Conservation (phyloP, 768 basidiomycete genomes). For the Leccinum subtestaceum region DNA sequence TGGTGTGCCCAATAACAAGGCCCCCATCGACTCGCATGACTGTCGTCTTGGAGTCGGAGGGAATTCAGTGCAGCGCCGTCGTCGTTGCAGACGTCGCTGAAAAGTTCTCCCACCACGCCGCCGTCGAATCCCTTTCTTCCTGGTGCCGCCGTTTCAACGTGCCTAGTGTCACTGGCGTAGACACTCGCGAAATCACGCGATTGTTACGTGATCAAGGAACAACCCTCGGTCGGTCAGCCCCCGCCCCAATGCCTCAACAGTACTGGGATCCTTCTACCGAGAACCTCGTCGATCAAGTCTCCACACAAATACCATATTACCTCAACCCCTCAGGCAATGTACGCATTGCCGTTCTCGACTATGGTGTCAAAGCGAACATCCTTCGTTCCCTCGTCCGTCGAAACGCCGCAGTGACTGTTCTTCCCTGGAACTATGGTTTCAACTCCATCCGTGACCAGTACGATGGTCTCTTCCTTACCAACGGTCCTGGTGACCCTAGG, state of each 20-base stretch:
- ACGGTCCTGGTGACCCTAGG: too few relatives aligned
- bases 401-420: too few relatives aligned
- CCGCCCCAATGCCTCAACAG: slow-evolving; percentile 16
- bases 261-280: too few relatives aligned
- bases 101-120: slow-evolving; percentile 90
- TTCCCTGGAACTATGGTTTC: too few relatives aligned
- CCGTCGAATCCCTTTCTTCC: slow-evolving; percentile 86
- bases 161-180: slow-evolving; percentile 94
- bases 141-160: slow-evolving; percentile 92
- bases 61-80: slow-evolving; percentile 88
- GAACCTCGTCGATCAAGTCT: too few relatives aligned
- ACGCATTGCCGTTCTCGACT: too few relatives aligned
- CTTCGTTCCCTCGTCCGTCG: too few relatives aligned
- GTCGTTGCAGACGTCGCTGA: slow-evolving; percentile 95
- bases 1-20: slow-evolving; percentile 82
- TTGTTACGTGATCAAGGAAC: slow-evolving; percentile 96
- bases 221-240: slow-evolving; percentile 85
- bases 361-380: too few relatives aligned
- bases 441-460: too few relatives aligned
- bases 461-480: too few relatives aligned
- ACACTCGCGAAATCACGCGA: slow-evolving; percentile 93
- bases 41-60: slow-evolving; percentile 82
- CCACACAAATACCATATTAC: too few relatives aligned
- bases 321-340: too few relatives aligned
- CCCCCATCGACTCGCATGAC: slow-evolving; percentile 68